Conservation (phyloP, 306 rosid genomes). For the Sicyos edulis region DNA sequence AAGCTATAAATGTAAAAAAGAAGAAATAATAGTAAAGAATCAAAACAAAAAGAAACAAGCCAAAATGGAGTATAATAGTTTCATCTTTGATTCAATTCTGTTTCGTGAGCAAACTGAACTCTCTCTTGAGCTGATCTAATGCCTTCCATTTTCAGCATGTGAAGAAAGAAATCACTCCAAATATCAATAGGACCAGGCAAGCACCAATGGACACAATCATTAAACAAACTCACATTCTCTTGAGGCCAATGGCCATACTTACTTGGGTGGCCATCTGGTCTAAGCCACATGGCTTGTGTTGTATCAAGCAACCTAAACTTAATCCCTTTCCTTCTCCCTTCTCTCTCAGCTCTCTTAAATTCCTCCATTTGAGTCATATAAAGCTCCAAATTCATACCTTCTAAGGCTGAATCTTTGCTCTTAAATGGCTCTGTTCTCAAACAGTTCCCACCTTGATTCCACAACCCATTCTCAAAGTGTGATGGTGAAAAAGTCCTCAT, state of each 20-base stretch:
- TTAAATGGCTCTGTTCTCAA: constrained; percentile 55
- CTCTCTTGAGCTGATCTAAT: constrained; percentile 54
- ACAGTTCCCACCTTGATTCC: constrained; percentile 83
- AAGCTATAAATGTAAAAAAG: neutral
- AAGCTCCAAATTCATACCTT: constrained; percentile 50
- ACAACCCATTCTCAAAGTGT: constrained; percentile 75
- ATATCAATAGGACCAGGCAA: constrained; percentile 80
- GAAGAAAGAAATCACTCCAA: constrained; percentile 67
- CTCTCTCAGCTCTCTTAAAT: constrained; percentile 53
- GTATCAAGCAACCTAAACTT: constrained; percentile 60
- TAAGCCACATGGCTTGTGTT: constrained; percentile 50
- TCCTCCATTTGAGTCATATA: constrained; percentile 84
- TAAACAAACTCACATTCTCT: constrained; percentile 60
- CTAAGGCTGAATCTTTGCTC: constrained; percentile 54
- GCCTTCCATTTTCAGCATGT: constrained; percentile 77
- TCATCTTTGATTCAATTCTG: constrained; percentile 21
- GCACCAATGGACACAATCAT: constrained; percentile 95
- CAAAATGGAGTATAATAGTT: no score
- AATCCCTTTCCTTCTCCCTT: constrained; percentile 46
- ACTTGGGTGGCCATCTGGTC: constrained; percentile 97
- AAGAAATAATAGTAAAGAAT: neutral
- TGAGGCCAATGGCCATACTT: constrained; percentile 73
- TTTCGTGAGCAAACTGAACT: constrained; percentile 26
- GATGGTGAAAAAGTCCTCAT: constrained; percentile 70
- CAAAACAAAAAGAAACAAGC: neutral